Evolutionary conservation across 805 yeast species (phyloP).

Genomic region (Kluyveromyces starmeri): DNA sequence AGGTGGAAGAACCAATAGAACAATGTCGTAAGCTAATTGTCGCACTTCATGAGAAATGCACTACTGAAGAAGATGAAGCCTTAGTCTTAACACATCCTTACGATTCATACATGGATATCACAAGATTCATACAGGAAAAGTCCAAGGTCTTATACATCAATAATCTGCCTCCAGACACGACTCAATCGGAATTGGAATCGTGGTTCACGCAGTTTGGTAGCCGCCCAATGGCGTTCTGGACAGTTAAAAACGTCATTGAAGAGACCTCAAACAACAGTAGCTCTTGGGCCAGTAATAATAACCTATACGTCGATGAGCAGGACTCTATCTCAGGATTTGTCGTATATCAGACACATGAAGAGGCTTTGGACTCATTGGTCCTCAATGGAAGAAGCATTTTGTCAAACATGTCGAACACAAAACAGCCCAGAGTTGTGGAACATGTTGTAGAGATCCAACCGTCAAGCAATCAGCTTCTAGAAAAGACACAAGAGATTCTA

Average conservation of each 20-base stretch:
- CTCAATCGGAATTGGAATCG: constrained; percentile 81
- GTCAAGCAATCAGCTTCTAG: constrained; percentile 67
- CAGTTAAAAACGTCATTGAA: constrained; percentile 49
- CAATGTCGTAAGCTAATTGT: constrained; percentile 22
- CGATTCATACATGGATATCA: constrained; percentile 66
- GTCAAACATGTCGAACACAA: constrained; percentile 29
- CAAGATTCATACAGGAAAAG: constrained; percentile 57
- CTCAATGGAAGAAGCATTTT: constrained; percentile 61
- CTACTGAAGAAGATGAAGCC: constrained; percentile 39
- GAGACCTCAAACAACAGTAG: constrained; percentile 19
- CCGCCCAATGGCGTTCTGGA: constrained; percentile 84
- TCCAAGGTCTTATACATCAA: constrained; percentile 72
- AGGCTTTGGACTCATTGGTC: constrained; percentile 67
- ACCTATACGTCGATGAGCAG: constrained; percentile 34
- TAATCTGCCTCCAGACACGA: constrained; percentile 78
- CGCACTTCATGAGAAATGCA: constrained; percentile 28
- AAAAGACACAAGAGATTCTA: constrained; percentile 71
- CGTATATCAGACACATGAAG: constrained; percentile 76
- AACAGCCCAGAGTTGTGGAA: constrained; percentile 38
- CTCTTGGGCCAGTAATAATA: constrained; percentile 20
- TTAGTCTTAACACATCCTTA: constrained; percentile 62
- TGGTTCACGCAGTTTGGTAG: constrained; percentile 89
- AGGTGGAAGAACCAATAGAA: constrained; percentile 19
- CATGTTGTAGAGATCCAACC: constrained; percentile 79
- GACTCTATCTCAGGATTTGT: constrained; percentile 70